Evolutionary conservation across 108 stramenopile genomes (phyloP), one percentile per base, ranked within the genome.

Genomic region (Cyclostephanos invisitatus): DNA sequence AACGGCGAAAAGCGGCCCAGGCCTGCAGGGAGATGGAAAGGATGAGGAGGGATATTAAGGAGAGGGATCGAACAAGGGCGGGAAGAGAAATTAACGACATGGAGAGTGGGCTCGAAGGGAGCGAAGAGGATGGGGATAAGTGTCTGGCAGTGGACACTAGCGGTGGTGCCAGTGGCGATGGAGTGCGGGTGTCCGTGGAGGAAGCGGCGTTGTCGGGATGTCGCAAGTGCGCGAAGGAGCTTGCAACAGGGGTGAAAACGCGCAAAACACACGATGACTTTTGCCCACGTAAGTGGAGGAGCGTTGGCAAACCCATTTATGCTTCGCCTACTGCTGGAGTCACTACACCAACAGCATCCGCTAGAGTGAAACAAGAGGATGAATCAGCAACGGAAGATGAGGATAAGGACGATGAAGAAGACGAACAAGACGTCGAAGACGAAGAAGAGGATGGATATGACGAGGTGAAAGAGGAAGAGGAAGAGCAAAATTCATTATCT

Each of bases 21-120:
- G 93, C 84, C 6, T 82, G 87, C n/a, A 82, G 87, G 64, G 80
- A 86, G 27, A 94, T 94, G 93, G 85, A 85, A 20, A 61, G 78
- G 51, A 53, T 89, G 63, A 68, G 81, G 44, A 69, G 50, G 60
- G 76, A 77, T 35, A 58, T 74, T 14, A 58, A 68, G 60, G 62
- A 67, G 24, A 75, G 54, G 57, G 54, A 54, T 17, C 40, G 74
- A 35, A 38, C 29, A 22, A 42, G 22, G 25, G 29, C 11, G 7
- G 72, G 0, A 63, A 50, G 38, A 27, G 64, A 65, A 24, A 64
- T 46, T 6, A 36, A 21, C 8, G 64, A 40, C 11, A 35, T 29
- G 32, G 68, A 59, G 28, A 42, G 56, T 58, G 68, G 21, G 5
- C 35, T 35, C 6, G 57, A 56, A 32, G 68, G 37, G 55, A 36